Conservation (phyloP, 23 red algal genomes). For the Cyanidiococcus yangmingshanensis region DNA sequence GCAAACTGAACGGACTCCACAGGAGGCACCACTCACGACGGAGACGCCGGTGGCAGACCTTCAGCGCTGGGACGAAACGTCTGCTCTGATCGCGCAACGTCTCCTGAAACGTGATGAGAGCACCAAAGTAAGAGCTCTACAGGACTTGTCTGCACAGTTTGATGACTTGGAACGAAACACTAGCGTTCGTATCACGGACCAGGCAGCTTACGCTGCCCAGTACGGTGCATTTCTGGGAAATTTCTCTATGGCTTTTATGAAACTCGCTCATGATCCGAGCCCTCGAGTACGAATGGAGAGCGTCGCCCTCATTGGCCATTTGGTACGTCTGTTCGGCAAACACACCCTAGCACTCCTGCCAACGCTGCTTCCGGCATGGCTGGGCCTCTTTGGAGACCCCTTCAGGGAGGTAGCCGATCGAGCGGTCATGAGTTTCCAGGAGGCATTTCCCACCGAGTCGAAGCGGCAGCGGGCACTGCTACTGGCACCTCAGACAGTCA, state of each 20-base stretch:
- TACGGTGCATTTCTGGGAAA: constrained; percentile 18
- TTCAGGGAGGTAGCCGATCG: not conserved
- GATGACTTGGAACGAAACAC: not conserved
- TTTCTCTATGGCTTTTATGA: not conserved
- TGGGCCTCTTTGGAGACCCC: not conserved
- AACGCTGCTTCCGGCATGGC: not conserved
- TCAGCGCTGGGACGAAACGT: not conserved
- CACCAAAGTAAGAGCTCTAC: not conserved
- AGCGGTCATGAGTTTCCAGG: not conserved
- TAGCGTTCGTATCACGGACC: not conserved
- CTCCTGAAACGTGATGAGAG: constrained; percentile 14
- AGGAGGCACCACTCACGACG: not conserved
- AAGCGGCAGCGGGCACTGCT: not conserved
- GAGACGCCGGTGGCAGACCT: not conserved
- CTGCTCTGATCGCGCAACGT: not conserved
- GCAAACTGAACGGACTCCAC: not conserved
- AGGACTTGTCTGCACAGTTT: not conserved
- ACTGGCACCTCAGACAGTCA: not conserved
- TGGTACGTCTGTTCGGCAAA: not conserved
- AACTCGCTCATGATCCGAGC: not conserved
- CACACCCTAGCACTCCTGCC: not conserved
- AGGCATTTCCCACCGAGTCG: not conserved
- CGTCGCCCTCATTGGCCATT: not conserved
- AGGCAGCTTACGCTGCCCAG: not conserved
- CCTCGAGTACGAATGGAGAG: not conserved